A percentile compares a stretch with the other conserved stretches of the same genome.
These are phyloP conservation scores for Barnettozyma siamensis DNA, from an alignment of 805 yeast species.

Conservation along the genomic window DNA sequence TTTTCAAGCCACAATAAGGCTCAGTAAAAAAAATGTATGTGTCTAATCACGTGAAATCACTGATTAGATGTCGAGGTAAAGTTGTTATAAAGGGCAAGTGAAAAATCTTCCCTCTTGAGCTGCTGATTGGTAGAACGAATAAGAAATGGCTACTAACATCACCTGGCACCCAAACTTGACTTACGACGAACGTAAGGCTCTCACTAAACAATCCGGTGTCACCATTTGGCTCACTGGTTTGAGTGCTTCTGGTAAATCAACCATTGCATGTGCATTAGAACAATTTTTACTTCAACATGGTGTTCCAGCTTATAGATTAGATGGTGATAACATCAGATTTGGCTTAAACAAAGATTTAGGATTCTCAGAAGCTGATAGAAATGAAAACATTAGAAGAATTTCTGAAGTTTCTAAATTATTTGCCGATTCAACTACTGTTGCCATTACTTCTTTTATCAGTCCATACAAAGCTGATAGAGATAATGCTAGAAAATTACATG, in stretches of 20 bases:
- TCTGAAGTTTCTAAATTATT: slow-evolving; percentile 91
- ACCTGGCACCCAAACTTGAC: slow-evolving; percentile 94
- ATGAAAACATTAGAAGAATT: slow-evolving; percentile 92
- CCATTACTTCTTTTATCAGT: slow-evolving; percentile 88
- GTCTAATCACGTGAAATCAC: slow-evolving; percentile 24
- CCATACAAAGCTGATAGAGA: slow-evolving; percentile 85
- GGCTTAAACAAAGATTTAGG: slow-evolving; percentile 95
- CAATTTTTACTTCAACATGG: slow-evolving; percentile 68
- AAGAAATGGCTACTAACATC: slow-evolving; percentile 82
- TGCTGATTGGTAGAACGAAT: not conserved
- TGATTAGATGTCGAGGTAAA: slow-evolving; percentile 15
- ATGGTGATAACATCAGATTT: slow-evolving; percentile 91
- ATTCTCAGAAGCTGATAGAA: slow-evolving; percentile 84
- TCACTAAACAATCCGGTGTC: slow-evolving; percentile 78
- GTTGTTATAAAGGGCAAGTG: not conserved
- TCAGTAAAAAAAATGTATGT: slow-evolving; percentile 3
- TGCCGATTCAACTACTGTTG: slow-evolving; percentile 85
- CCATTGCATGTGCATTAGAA: slow-evolving; percentile 92
- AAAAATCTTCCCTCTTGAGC: not conserved
- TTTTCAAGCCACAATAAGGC: slow-evolving; percentile 12
- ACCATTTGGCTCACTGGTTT: slow-evolving; percentile 95
- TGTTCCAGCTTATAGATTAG: slow-evolving; percentile 77
- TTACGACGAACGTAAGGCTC: slow-evolving; percentile 66
- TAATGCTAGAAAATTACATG: slow-evolving; percentile 80
- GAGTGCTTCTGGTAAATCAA: slow-evolving; percentile 89